Percentiles rank a stretch among this genome's conserved stretches.
phyloP scores from a whole-genome alignment of 108 stramenopile species.

The Conticribra weissflogii region DNA sequence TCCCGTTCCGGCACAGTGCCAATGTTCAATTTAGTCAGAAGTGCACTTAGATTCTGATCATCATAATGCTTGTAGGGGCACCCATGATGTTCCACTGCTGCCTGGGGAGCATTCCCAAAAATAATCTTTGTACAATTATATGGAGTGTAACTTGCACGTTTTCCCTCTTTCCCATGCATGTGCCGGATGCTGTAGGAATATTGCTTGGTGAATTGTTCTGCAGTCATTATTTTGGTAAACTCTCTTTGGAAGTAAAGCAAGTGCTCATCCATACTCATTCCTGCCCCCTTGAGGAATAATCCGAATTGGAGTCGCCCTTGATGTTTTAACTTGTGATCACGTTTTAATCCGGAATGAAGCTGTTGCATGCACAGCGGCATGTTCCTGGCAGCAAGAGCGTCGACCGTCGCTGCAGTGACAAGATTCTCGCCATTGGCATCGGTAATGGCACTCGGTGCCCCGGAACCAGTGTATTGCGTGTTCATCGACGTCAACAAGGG shows the following conservation, averaged over 20 bases:
- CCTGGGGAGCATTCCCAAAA: slow-evolving; percentile 73
- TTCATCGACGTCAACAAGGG: slow-evolving; percentile 86
- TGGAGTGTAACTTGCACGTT: slow-evolving; percentile 89
- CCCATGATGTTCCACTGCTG: slow-evolving; percentile 92
- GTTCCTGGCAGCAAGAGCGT: slow-evolving; percentile 54
- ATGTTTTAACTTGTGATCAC: slow-evolving; percentile 94
- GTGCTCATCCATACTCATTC: slow-evolving; percentile 93
- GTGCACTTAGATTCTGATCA: slow-evolving; percentile 67
- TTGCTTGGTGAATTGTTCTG: slow-evolving; percentile 91
- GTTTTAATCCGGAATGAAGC: slow-evolving; percentile 79
- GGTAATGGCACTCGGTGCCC: slow-evolving; percentile 38
- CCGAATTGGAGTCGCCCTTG: slow-evolving; percentile 96
- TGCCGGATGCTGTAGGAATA: slow-evolving; percentile 97
- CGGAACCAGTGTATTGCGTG: slow-evolving; percentile 76
- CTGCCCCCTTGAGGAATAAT: slow-evolving; percentile 97
- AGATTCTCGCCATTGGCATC: slow-evolving; percentile 29
- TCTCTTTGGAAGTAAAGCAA: slow-evolving; percentile 90
- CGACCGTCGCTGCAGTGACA: slow-evolving; percentile 75
- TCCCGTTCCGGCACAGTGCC: slow-evolving; percentile 65
- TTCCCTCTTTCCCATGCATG: slow-evolving; percentile 99
- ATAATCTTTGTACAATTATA: slow-evolving; percentile 94
- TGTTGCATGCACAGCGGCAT: slow-evolving; percentile 98
- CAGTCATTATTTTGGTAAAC: slow-evolving; percentile 80
- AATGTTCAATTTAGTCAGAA: slow-evolving; percentile 67
- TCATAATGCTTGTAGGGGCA: slow-evolving; percentile 96